These are phyloP conservation scores for Blumeria graminis DNA, from an alignment of 2,329 filamentous ascomycete species.

Conservation along the genomic window DNA sequence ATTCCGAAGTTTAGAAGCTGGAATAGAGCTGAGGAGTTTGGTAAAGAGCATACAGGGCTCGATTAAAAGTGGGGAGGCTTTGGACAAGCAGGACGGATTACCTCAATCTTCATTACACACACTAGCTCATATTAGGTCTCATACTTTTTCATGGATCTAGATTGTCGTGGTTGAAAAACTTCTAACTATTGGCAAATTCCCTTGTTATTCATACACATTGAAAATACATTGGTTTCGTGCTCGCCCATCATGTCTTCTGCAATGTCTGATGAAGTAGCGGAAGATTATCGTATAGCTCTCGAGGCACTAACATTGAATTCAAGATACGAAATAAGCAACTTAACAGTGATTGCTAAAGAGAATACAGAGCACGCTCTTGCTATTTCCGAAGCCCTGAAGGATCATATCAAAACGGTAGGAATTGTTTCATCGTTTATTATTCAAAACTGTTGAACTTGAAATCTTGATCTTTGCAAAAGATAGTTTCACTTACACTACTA, in stretches of 20 bases:
- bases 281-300: constrained; percentile 82
- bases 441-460: not conserved
- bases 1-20: constrained; percentile 1
- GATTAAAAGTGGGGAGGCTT: constrained; percentile 7
- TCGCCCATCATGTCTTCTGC: constrained; percentile 35
- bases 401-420: constrained; percentile 85
- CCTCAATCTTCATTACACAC: constrained; percentile 16
- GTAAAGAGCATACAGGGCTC: constrained; percentile 7
- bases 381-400: constrained; percentile 73
- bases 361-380: constrained; percentile 88
- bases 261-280: constrained; percentile 57
- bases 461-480: constrained; percentile 9
- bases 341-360: constrained; percentile 93
- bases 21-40: constrained; percentile 7
- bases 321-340: constrained; percentile 85
- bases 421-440: not conserved
- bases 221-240: constrained; percentile 6
- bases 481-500: constrained; percentile 19
- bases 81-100: constrained; percentile 9
- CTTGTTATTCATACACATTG: not conserved
- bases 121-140: constrained; percentile 16
- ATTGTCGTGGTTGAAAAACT: constrained; percentile 15
- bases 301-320: constrained; percentile 81
- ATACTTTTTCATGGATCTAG: constrained; percentile 17
- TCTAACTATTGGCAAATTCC: not conserved